phyloP scores from a whole-genome alignment of 2,329 filamentous ascomycete species.

The Leptographium radiaticola region DNA sequence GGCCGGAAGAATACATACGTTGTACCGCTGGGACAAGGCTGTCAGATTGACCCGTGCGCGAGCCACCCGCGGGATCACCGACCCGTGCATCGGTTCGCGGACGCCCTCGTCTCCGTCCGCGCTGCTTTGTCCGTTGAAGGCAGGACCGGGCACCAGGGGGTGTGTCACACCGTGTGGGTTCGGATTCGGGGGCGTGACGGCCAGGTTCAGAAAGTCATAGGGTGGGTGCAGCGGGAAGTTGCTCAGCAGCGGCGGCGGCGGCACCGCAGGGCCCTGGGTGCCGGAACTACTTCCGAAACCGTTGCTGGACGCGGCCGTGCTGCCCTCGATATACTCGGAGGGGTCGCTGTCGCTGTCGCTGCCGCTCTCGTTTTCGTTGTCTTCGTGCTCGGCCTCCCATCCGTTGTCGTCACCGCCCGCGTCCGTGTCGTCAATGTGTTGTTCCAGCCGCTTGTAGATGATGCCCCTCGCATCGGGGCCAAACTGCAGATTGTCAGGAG shows the following conservation, averaged over 20 bases:
- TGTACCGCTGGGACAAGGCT: slow-evolving; percentile 42
- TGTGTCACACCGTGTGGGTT: neutral
- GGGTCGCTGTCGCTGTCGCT: neutral
- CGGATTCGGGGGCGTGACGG: no score
- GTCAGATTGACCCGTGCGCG: slow-evolving; percentile 39
- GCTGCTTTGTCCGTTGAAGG: neutral
- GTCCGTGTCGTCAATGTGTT: neutral
- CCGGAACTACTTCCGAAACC: no score
- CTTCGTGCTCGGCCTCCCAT: slow-evolving; percentile 10
- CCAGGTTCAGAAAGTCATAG: no score
- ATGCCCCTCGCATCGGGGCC: slow-evolving; percentile 1
- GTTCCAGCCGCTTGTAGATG: slow-evolving; percentile 3
- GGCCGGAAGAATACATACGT: slow-evolving; percentile 23
- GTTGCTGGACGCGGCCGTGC: neutral
- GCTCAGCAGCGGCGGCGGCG: no score
- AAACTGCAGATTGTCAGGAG: slow-evolving; percentile 6
- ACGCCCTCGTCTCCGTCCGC: neutral
- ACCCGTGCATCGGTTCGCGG: neutral
- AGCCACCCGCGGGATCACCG: slow-evolving; percentile 16
- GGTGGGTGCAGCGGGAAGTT: no score
- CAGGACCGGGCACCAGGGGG: neutral
- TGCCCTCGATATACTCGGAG: neutral
- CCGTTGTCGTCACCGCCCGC: slow-evolving; percentile 11
- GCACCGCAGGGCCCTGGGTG: no score
- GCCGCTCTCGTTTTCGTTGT: slow-evolving; percentile 4